Percentiles rank a stretch among this genome's conserved stretches.
These are phyloP conservation scores for Cutaneotrichosporon mucoides DNA, from an alignment of 1,284 basidiomycete species.

Conservation along the genomic window DNA sequence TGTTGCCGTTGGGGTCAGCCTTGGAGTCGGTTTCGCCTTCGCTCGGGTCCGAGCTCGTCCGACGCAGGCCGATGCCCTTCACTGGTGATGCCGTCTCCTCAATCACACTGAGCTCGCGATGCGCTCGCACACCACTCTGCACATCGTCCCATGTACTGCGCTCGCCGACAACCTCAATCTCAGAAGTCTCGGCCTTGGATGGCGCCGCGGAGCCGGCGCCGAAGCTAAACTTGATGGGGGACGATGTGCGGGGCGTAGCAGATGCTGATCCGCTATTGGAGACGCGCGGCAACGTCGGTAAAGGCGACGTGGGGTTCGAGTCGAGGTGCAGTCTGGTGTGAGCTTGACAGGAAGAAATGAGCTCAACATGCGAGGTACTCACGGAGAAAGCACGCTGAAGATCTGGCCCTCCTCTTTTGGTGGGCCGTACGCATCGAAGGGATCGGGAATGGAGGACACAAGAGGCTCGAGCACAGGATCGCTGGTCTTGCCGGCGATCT, in stretches of 20 bases:
- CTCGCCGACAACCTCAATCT: slow-evolving; percentile 30
- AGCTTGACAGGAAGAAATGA: background rate
- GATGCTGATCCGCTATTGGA: slow-evolving; percentile 21
- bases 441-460: slow-evolving; percentile 82
- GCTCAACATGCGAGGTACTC: slow-evolving; percentile 49
- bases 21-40: background rate
- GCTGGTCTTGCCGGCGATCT: slow-evolving; percentile 64
- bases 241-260: slow-evolving; percentile 11
- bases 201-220: slow-evolving; percentile 18
- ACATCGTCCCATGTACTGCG: slow-evolving; percentile 25
- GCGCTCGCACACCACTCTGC: slow-evolving; percentile 21
- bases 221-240: slow-evolving; percentile 22
- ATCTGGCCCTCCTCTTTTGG: slow-evolving; percentile 84
- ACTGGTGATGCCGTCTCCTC: slow-evolving; percentile 27
- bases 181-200: slow-evolving; percentile 12
- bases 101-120: slow-evolving; percentile 45
- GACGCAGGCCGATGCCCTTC: background rate
- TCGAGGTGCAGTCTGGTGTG: slow-evolving; percentile 28
- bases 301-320: slow-evolving; percentile 31
- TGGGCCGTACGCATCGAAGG: slow-evolving; percentile 87
- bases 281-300: slow-evolving; percentile 32
- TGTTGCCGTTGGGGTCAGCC: background rate
- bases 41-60: background rate
- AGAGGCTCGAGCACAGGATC: slow-evolving; percentile 88
- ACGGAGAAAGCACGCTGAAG: slow-evolving; percentile 81